Evolutionary conservation across 2,329 filamentous ascomycete genomes (phyloP), one percentile per base, ranked within the genome.

Genomic region (Ustilaginoidea virens): DNA sequence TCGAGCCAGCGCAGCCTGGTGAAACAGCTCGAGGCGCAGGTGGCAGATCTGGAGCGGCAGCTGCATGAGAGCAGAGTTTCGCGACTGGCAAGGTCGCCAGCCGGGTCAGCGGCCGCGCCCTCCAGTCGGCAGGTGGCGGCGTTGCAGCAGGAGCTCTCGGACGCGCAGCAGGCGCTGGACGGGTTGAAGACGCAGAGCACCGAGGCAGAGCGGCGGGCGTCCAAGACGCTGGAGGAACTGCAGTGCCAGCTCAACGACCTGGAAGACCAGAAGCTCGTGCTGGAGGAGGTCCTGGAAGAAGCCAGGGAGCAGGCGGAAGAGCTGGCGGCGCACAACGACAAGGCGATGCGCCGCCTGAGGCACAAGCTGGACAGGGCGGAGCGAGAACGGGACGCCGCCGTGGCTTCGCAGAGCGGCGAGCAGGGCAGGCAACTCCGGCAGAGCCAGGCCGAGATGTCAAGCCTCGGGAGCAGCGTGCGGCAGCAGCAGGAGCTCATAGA

Each of bases 391-490:
- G 44, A 41, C 33, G 37, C 39, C n/a, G 39, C 50, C 28, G 42
- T 49, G 21, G 43, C 43, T 33, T 35, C 49, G 25, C 45, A 49
- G 25, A 41, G 44, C 12, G 59, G 55, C 27, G 65, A 66, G 31
- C 69, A 74, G 43, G 63, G 69, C 24, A 59, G 63, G 23, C 69
- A 75, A 33, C 53, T 80, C 16, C 71, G 69, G 35, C 65, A 70
- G 41, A 67, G 67, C 13, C 73, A 78, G 48, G 58, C 71, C 9
- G 69, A 77, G 42, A 58, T 66, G 23, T 71, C 81, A 47, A 67
- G 74, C 19, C 61, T 90, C n/a, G 74, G 81, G 39, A 63, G 80
- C 33, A 74, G 80, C 43, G 63, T 90, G 17, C 61, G 66, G 5
- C 71, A 80, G 43, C 74, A 79, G 36, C 74, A 82, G 31, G 61